phyloP scores from a whole-genome alignment of 805 yeast species.

The Phaffomyces thermotolerans region DNA sequence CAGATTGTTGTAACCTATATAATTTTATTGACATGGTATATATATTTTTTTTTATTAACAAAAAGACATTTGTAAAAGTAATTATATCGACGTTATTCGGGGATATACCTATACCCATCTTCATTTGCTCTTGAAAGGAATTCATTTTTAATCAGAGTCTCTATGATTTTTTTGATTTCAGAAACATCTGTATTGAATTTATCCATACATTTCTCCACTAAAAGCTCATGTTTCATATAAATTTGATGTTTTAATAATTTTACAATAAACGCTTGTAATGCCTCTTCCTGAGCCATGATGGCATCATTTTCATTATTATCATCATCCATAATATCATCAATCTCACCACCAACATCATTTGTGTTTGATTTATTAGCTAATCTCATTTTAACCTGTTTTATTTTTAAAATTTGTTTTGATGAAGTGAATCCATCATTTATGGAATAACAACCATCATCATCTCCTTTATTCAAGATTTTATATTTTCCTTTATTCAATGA shows the following conservation, averaged over 20 bases:
- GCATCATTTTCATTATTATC: constrained; percentile 1
- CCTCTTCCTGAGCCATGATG: constrained; percentile 6
- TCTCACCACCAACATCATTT: constrained; percentile 5
- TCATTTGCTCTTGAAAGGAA: constrained; percentile 4
- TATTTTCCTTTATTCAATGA: constrained; percentile 19
- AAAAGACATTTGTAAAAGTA: too few relatives aligned
- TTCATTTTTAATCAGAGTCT: constrained; percentile 3
- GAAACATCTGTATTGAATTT: constrained; percentile 3
- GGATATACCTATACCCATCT: constrained; percentile 14
- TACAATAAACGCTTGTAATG: constrained; percentile 17
- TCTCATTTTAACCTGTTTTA: constrained; percentile 16
- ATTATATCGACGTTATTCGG: constrained; percentile 2
- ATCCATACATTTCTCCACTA: constrained; percentile 8
- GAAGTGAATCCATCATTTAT: constrained; percentile 17
- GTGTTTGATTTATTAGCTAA: background rate
- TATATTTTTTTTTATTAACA: too few relatives aligned
- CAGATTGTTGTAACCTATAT: too few relatives aligned
- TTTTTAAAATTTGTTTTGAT: constrained; percentile 9
- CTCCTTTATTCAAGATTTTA: constrained; percentile 14
- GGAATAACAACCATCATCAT: background rate
- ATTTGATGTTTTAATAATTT: constrained; percentile 12
- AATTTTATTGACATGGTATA: too few relatives aligned
- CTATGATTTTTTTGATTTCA: constrained; percentile 9
- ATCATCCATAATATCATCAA: constrained; percentile 3
- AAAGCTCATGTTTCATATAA: constrained; percentile 10